These are phyloP conservation scores for Backusella australiensis DNA, from an alignment of 192 early-diverging fungal genomes.

Conservation along the genomic window DNA sequence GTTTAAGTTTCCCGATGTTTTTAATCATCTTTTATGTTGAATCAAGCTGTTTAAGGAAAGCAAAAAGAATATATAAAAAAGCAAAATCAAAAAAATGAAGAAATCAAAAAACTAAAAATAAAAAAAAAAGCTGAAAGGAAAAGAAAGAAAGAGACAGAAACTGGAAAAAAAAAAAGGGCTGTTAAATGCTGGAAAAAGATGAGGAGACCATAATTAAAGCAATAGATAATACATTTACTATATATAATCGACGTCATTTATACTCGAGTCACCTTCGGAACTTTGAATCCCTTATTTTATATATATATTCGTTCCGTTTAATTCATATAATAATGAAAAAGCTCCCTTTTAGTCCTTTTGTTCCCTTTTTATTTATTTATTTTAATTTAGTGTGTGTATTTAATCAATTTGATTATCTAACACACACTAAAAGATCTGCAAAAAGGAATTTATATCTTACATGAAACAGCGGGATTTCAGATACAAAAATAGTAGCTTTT, in stretches of 20 bases:
- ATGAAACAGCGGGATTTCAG: not conserved
- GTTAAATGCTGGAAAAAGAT: not conserved
- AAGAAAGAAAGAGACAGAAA: not conserved
- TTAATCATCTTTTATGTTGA: conserved; percentile 47
- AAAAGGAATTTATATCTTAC: not conserved
- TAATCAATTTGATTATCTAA: not conserved
- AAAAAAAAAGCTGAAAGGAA: not conserved
- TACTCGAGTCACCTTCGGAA: not conserved
- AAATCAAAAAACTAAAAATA: conserved; percentile 11
- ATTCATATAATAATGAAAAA: not conserved
- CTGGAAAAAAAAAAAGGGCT: not conserved
- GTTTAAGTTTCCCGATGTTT: conserved; percentile 64
- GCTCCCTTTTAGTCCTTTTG: not conserved
- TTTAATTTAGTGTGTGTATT: not conserved
- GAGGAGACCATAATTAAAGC: conserved; percentile 5
- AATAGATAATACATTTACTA: not conserved
- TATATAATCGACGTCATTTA: not conserved
- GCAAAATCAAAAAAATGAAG: conserved; percentile 14
- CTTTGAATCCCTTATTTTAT: not conserved
- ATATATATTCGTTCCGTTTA: not conserved
- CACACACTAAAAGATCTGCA: not conserved
- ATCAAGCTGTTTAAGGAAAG: not conserved
- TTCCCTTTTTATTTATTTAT: not conserved
- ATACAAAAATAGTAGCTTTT: not conserved
- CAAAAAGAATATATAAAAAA: not conserved